These are phyloP conservation scores for Trametes versicolor DNA, from an alignment of 1,284 basidiomycete genomes.

Conservation along the genomic window DNA sequence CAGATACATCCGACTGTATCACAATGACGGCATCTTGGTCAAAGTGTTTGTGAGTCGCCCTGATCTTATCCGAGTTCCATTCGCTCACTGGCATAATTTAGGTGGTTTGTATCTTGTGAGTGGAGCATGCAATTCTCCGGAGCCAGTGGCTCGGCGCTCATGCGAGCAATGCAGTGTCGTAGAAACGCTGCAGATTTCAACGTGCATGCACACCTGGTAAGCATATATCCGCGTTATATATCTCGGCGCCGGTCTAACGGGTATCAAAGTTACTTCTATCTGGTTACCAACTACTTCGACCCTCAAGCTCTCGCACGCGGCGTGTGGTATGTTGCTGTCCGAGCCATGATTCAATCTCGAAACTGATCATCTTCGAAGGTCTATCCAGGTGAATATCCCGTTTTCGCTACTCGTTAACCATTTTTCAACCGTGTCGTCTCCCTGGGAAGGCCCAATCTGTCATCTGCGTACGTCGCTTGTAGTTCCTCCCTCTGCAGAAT, in stretches of 20 bases:
- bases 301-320: slow-evolving; percentile 1
- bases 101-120: not conserved
- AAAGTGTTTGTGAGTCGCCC: slow-evolving; percentile 10
- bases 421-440: not conserved
- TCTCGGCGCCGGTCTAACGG: not conserved
- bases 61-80: not conserved
- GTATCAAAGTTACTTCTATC: slow-evolving; percentile 13
- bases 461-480: not conserved
- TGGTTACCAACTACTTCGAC: slow-evolving; percentile 12
- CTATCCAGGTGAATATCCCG: not conserved
- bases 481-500: not conserved
- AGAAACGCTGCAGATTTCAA: slow-evolving; percentile 14
- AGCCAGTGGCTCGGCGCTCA: not conserved
- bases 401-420: not conserved
- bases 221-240: not conserved
- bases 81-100: not conserved
- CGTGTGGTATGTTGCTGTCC: not conserved
- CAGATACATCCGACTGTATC: slow-evolving; percentile 11
- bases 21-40: not conserved
- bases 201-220: slow-evolving; percentile 17
- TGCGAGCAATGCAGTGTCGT: not conserved
- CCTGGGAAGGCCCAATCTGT: not conserved
- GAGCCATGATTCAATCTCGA: not conserved
- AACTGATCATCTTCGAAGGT: not conserved
- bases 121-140: not conserved